phyloP scores from a whole-genome alignment of 1,139 yeast genomes.

The Suhomyces anneliseae region DNA sequence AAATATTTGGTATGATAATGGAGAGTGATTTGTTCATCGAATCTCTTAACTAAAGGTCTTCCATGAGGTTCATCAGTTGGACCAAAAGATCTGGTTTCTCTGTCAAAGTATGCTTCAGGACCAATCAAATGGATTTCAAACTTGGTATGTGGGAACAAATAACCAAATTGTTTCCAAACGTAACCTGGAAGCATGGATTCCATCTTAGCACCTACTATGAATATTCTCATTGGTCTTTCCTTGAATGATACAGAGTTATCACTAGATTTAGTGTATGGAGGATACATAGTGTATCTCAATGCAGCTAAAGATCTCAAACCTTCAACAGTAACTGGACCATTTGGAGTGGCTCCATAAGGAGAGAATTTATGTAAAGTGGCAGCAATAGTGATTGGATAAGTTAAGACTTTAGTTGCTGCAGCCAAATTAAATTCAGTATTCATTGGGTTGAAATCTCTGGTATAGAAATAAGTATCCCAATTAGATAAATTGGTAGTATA shows the following conservation, averaged over 20 bases:
- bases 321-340: constrained; percentile 86
- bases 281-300: constrained; percentile 82
- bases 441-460: constrained; percentile 92
- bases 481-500: constrained; percentile 72
- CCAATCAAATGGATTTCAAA: constrained; percentile 92
- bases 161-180: constrained; percentile 93
- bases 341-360: constrained; percentile 77
- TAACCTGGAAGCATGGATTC: constrained; percentile 93
- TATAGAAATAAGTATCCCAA: constrained; percentile 94
- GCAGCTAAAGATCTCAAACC: constrained; percentile 94
- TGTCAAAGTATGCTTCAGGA: constrained; percentile 84
- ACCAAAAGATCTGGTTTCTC: constrained; percentile 39
- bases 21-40: constrained; percentile 73
- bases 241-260: constrained; percentile 45
- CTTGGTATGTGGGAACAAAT: constrained; percentile 75
- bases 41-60: constrained; percentile 67
- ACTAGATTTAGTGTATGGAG: constrained; percentile 52
- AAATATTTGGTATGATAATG: constrained; percentile 88
- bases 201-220: constrained; percentile 87
- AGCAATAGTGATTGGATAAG: constrained; percentile 90
- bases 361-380: constrained; percentile 80
- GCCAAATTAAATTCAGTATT: constrained; percentile 96
- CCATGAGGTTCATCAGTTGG: constrained; percentile 43
- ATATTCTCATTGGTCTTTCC: constrained; percentile 87
- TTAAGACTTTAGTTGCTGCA: constrained; percentile 89